Percentiles rank a stretch among this genome's conserved stretches.
These are phyloP conservation scores for Cryphonectria parasitica DNA, from an alignment of 2,329 filamentous ascomycete species.

Conservation along the genomic window DNA sequence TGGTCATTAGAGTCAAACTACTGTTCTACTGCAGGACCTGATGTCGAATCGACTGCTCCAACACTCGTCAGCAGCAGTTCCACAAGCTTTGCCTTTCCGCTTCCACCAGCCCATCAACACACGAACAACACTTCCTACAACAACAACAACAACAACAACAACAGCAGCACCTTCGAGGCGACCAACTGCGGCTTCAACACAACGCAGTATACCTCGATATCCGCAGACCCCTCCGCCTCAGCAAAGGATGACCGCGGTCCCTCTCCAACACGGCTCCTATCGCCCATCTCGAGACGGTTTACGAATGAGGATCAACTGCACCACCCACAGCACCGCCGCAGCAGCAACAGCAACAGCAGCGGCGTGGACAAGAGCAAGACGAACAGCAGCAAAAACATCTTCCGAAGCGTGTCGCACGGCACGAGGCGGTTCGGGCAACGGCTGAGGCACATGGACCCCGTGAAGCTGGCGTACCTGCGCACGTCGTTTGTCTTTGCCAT, in stretches of 20 bases:
- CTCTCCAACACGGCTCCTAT: conserved; percentile 15
- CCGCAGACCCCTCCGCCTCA: conserved; percentile 10
- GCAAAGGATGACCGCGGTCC: conserved; percentile 13
- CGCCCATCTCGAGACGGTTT: conserved; percentile 8
- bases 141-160: neutral
- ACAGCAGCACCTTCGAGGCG: conserved; percentile 12
- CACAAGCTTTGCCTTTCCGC: neutral
- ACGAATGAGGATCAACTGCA: conserved; percentile 13
- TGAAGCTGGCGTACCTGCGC: conserved; percentile 64
- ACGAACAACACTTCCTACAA: neutral
- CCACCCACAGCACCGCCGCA: neutral
- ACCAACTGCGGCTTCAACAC: conserved; percentile 24
- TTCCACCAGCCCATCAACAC: neutral
- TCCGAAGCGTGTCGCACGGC: conserved; percentile 25
- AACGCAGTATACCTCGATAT: conserved; percentile 26
- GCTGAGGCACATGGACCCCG: conserved; percentile 53
- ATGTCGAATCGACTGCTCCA: neutral
- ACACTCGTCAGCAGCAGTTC: conserved; percentile 14
- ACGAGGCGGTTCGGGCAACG: conserved; percentile 35
- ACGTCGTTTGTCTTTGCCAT: conserved; percentile 65
- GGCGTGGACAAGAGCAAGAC: conserved; percentile 4
- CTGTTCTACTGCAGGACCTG: neutral
- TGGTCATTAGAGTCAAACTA: conserved; percentile 25
- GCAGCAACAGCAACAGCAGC: neutral
- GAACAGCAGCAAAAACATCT: conserved; percentile 15